Percentiles rank a stretch among this genome's conserved stretches.
These are phyloP conservation scores for Termitomyces sp. DNA, from an alignment of 768 basidiomycete genomes.

Conservation along the genomic window DNA sequence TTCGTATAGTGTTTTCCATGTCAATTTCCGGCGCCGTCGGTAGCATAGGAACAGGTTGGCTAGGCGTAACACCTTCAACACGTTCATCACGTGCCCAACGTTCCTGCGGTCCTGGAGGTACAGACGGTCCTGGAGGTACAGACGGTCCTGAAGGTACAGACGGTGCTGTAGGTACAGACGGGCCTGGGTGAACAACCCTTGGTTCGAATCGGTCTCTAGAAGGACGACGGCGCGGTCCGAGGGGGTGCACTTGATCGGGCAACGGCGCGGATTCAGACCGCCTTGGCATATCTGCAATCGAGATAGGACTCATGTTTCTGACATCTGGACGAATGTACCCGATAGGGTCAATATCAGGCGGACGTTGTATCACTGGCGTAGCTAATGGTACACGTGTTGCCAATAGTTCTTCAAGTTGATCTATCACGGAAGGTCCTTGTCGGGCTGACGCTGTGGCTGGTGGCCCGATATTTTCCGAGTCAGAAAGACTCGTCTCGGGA, in stretches of 20 bases:
- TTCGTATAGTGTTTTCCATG: conserved; percentile 3
- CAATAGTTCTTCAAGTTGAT: conserved; percentile 57
- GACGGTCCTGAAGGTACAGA: background rate
- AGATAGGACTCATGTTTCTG: conserved; percentile 33
- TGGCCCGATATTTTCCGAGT: conserved; percentile 14
- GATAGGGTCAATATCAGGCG: conserved; percentile 44
- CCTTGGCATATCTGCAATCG: conserved; percentile 21
- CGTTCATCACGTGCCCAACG: background rate
- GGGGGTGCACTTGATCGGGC: background rate
- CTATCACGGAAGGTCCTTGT: conserved; percentile 48
- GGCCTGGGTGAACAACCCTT: background rate
- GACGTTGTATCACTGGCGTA: conserved; percentile 25
- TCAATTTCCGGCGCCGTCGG: background rate
- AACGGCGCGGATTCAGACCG: conserved; percentile 26
- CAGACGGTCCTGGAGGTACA: too few species aligned
- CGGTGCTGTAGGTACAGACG: background rate
- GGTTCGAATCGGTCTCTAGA: background rate
- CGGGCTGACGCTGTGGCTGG: conserved; percentile 44
- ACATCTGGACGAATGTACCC: conserved; percentile 39
- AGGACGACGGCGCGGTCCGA: background rate
- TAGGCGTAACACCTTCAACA: background rate
- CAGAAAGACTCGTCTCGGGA: conserved; percentile 23
- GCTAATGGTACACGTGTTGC: conserved; percentile 22
- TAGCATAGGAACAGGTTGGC: background rate
- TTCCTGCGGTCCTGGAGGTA: background rate